Conservation (phyloP, 2,329 filamentous ascomycete genomes). For the Metarhizium anisopliae region DNA sequence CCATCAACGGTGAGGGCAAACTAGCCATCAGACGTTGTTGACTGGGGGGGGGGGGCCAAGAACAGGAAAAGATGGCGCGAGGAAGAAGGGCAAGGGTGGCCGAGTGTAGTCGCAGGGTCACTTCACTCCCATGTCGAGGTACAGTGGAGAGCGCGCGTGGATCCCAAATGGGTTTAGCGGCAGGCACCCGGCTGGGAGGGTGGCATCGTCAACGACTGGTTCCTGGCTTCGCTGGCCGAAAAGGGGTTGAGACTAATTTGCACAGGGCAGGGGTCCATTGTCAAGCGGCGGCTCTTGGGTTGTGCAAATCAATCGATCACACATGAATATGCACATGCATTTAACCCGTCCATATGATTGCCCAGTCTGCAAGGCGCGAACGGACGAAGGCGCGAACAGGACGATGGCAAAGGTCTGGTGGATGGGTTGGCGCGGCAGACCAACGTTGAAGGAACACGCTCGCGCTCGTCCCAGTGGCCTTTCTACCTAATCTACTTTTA, state of each 20-base stretch:
- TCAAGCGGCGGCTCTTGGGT: not conserved
- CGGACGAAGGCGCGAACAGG: too few relatives aligned
- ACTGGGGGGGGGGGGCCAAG: not conserved
- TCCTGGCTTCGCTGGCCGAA: not conserved
- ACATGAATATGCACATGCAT: too few relatives aligned
- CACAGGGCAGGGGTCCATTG: not conserved
- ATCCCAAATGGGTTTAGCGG: slow-evolving; percentile 4
- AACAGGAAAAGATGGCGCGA: not conserved
- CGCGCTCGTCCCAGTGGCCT: too few relatives aligned
- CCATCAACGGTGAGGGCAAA: slow-evolving; percentile 2
- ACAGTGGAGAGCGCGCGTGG: not conserved
- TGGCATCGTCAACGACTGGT: not conserved
- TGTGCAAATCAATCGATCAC: not conserved
- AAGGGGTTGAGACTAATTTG: slow-evolving; percentile 1
- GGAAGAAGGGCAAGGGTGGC: not conserved
- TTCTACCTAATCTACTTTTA: too few relatives aligned
- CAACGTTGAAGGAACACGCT: too few relatives aligned
- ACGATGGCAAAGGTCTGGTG: too few relatives aligned
- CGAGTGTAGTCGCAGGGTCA: not conserved
- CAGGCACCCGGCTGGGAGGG: slow-evolving; percentile 3
- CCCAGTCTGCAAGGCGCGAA: too few relatives aligned
- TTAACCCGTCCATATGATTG: too few relatives aligned
- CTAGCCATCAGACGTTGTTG: not conserved
- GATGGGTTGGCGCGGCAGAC: too few relatives aligned
- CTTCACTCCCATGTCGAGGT: not conserved